Base-by-base conservation (phyloP, 2,329 filamentous ascomycete genomes). In the Botrytis fabae region DNA sequence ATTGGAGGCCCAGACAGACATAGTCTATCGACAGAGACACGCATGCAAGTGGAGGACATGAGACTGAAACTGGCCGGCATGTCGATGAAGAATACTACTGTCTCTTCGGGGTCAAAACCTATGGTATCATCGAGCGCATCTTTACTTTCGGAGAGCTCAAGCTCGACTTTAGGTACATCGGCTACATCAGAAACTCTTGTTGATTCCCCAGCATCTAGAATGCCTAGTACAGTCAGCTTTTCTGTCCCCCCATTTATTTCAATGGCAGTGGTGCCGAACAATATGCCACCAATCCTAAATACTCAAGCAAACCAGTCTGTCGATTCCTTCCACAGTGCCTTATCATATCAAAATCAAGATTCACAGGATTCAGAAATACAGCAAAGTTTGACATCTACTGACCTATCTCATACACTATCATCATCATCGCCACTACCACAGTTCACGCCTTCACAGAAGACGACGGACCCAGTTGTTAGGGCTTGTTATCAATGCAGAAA, bases 241-340 rank as follows among this genome's bases (percentile, higher is more conserved):
- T 46, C 9, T 16, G 7, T 62, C 10, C 35, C 54, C 4, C 16
- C 42, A 32, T 65, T 73, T 9, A 46, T 71, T 38, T 73, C 62
- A 25, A 72, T 42, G 44, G 35, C 62, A 51, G 35, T 57, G 14
- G 32, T 59, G 20, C 63, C 48, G n/a, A 25, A 32, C 6, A 71
- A 9, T 22, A 61, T 60, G 18, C 25, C 70, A 12, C 25, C 68
- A 22, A 70, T 69, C 32, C 54, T 68, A 44, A 73, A 72, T 28
- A 20, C 64, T 18, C 51, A 62, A 38, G 73, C 73, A 20, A 48
- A 69, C 63, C 69, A 66, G 20, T 75, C 71, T 57, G 65, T 75
- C 5, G 61, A 73, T 60, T 73, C 73, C 18, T 74, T 74, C 42
- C 61, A 74, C 25, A 74, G 68, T 38, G 69, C 73, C 7, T n/a